Percentiles rank a stretch among this genome's conserved stretches.
Conservation (phyloP, 495 filamentous ascomycete species). For the Daldinia vernicosa region DNA sequence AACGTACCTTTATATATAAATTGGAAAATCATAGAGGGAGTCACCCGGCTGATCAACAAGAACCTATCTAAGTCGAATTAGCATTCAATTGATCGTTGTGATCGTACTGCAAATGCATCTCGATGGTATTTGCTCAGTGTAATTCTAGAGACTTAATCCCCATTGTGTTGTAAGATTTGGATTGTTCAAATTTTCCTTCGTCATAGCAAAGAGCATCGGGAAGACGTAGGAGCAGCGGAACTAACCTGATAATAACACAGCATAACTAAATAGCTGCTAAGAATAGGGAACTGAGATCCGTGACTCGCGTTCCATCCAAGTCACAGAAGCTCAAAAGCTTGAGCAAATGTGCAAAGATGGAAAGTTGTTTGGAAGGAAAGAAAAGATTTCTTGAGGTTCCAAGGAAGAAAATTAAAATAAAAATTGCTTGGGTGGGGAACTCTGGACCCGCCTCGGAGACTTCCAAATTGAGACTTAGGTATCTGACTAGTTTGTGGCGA, state of each 20-base stretch:
- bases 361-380: slow-evolving; percentile 16
- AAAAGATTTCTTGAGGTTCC: slow-evolving; percentile 25
- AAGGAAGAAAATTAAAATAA: slow-evolving; percentile 26
- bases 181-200: slow-evolving; percentile 72
- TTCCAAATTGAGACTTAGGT: slow-evolving; percentile 1
- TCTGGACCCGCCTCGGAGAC: slow-evolving; percentile 12
- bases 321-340: background rate
- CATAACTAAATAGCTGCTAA: slow-evolving; percentile 12
- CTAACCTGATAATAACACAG: slow-evolving; percentile 27
- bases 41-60: background rate
- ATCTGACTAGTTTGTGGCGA: slow-evolving; percentile 16
- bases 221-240: slow-evolving; percentile 18
- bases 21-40: background rate
- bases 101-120: background rate
- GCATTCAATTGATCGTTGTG: background rate
- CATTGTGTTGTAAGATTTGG: slow-evolving; percentile 80
- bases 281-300: background rate
- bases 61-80: slow-evolving; percentile 21
- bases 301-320: background rate
- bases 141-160: slow-evolving; percentile 74
- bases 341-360: background rate
- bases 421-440: slow-evolving; percentile 27
- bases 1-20: slow-evolving; percentile 38
- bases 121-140: slow-evolving; percentile 65
- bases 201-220: slow-evolving; percentile 59